phyloP scores from a whole-genome alignment of 2,329 filamentous ascomycete species.

The Sclerotinia glacialis region DNA sequence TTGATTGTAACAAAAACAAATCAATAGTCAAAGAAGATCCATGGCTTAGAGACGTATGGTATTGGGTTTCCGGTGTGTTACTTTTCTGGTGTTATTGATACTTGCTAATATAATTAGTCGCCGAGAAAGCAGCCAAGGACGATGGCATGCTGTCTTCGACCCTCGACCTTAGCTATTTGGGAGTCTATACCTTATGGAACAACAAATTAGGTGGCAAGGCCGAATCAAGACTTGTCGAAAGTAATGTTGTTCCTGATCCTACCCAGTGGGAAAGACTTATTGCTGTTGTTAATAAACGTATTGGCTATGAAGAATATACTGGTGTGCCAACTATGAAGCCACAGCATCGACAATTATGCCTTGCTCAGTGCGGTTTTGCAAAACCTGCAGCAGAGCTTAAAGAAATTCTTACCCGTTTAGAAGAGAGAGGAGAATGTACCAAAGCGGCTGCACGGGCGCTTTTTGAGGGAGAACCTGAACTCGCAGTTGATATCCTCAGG shows the following conservation, averaged over 20 bases:
- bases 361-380: slow-evolving; percentile 73
- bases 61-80: slow-evolving; percentile 64
- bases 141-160: slow-evolving; percentile 68
- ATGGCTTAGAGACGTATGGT: slow-evolving; percentile 78
- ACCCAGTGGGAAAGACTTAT: slow-evolving; percentile 61
- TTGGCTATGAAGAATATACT: slow-evolving; percentile 60
- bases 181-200: slow-evolving; percentile 69
- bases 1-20: slow-evolving; percentile 63
- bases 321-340: slow-evolving; percentile 62
- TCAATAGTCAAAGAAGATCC: slow-evolving; percentile 67
- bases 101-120: slow-evolving; percentile 44
- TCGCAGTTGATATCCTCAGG: slow-evolving; percentile 69
- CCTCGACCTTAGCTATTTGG: slow-evolving; percentile 73
- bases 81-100: neutral
- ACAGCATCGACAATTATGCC: slow-evolving; percentile 69
- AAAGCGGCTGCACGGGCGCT: slow-evolving; percentile 74
- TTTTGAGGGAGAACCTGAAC: slow-evolving; percentile 66
- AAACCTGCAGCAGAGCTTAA: slow-evolving; percentile 50
- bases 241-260: slow-evolving; percentile 45
- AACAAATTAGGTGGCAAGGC: slow-evolving; percentile 61
- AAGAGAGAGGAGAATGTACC: slow-evolving; percentile 57
- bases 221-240: slow-evolving; percentile 48
- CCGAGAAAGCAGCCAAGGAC: slow-evolving; percentile 61
- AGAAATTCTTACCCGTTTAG: slow-evolving; percentile 46
- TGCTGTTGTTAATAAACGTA: slow-evolving; percentile 60